Evolutionary conservation across 2,329 filamentous ascomycete genomes (phyloP), one percentile per base, ranked within the genome.

Genomic region (Aspergillus terreus): DNA sequence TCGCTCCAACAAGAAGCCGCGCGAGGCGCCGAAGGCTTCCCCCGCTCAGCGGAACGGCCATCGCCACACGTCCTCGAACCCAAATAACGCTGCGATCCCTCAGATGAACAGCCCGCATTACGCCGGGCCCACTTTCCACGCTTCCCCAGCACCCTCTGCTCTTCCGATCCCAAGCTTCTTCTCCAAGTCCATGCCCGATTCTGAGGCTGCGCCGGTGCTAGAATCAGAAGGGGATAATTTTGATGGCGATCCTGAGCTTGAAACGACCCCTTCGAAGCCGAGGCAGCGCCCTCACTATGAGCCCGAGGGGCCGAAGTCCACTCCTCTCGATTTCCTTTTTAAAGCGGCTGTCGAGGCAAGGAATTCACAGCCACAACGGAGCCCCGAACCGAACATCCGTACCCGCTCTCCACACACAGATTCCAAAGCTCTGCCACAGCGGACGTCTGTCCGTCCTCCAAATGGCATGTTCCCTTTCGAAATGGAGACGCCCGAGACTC

Each of bases 111-210:
- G 65, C 45, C 58, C 69, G 11, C 69, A 71, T 43, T 99, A 96
- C 72, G 94, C 94, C 36, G 94, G 92, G 12, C 88, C 92, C 32
- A 95, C 91, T 4, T 99, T 97, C 70, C 92, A 96, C 71, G 89
- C 91, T 38, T 97, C 94, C 7, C 94, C 94, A 17, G 92, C 92
- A 1, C 88, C 94, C 0, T 95, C 91, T 7, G 85, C 90, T 21
- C 78, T 99, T 30, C 94, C 94, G 0, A 87, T 96, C 52, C 94
- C 94, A 10, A 95, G 87, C 64, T 96, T 96, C 69, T 82, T 88
- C 55, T 86, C 87, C 25, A 92, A 87, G 63, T 85, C 89, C 0
- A 79, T 88, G 11, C 85, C 85, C 3, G 85, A 87, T 51, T 85
- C 85, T 3, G 55, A 77, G 68, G 55, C 64, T 32, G 56, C 65